Conservation (phyloP, 2,329 filamentous ascomycete genomes). For the Beauveria caledonica region DNA sequence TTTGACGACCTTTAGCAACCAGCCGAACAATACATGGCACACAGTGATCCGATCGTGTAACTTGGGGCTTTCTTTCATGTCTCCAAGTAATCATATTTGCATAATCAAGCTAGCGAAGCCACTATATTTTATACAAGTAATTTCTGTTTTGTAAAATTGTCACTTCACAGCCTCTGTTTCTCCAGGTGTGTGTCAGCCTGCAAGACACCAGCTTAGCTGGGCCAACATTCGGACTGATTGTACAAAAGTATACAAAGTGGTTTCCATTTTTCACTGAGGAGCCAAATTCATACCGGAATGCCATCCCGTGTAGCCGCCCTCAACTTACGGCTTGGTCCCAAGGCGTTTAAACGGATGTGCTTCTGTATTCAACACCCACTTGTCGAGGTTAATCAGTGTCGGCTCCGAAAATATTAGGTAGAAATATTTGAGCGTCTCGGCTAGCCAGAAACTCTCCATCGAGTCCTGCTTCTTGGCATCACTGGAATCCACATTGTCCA, state of each 20-base stretch:
- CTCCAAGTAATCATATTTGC: not conserved
- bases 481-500: slow-evolving; percentile 28
- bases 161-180: too few species aligned
- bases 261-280: not conserved
- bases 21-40: not conserved
- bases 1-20: not conserved
- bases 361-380: slow-evolving; percentile 56
- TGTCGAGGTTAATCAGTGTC: slow-evolving; percentile 54
- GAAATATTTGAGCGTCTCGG: slow-evolving; percentile 70
- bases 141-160: not conserved
- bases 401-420: slow-evolving; percentile 64
- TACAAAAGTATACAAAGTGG: not conserved
- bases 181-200: too few species aligned
- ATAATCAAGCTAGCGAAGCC: not conserved
- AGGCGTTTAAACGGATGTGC: slow-evolving; percentile 36
- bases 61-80: not conserved
- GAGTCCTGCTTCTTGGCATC: slow-evolving; percentile 40
- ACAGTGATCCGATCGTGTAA: not conserved
- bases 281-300: not conserved
- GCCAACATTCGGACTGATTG: not conserved
- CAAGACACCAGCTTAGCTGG: too few species aligned
- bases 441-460: slow-evolving; percentile 68
- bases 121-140: not conserved
- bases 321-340: not conserved
- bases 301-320: not conserved